These are phyloP conservation scores for Monilinia aucupariae DNA, from an alignment of 2,329 filamentous ascomycete genomes.

Conservation along the genomic window DNA sequence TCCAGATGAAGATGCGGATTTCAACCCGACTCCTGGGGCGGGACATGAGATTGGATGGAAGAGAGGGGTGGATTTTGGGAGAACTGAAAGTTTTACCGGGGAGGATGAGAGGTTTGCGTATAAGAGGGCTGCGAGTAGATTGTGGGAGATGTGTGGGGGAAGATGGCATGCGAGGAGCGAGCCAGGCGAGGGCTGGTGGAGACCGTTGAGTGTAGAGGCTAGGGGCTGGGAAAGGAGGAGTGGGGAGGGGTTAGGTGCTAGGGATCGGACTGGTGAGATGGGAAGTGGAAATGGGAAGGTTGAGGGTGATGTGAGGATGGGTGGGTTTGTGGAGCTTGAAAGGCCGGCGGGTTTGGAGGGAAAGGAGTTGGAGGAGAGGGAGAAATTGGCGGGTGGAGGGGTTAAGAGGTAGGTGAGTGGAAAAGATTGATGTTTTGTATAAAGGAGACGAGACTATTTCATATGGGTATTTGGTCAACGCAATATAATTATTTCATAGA, in stretches of 20 bases:
- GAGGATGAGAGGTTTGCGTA: slow-evolving; percentile 80
- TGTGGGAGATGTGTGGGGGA: slow-evolving; percentile 75
- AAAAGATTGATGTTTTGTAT: not conserved
- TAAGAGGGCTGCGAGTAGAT: slow-evolving; percentile 66
- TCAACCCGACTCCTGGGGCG: slow-evolving; percentile 38
- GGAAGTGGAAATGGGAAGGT: not conserved
- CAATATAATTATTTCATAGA: not conserved
- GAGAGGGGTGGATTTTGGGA: slow-evolving; percentile 54
- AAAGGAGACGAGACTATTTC: not conserved
- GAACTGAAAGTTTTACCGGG: slow-evolving; percentile 64
- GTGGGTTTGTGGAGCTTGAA: slow-evolving; percentile 40
- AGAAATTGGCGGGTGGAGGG: not conserved
- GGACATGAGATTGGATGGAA: slow-evolving; percentile 37
- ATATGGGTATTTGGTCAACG: not conserved
- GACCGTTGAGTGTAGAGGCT: slow-evolving; percentile 56
- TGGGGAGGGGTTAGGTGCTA: slow-evolving; percentile 12
- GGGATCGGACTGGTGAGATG: not conserved
- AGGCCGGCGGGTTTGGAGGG: slow-evolving; percentile 40
- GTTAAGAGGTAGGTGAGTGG: not conserved
- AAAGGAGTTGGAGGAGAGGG: slow-evolving; percentile 24
- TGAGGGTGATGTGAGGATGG: slow-evolving; percentile 39
- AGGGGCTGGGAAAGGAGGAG: slow-evolving; percentile 56
- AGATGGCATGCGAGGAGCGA: slow-evolving; percentile 63
- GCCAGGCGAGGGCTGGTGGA: slow-evolving; percentile 54
- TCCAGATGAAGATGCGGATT: slow-evolving; percentile 53